A percentile compares a stretch with the other conserved stretches of the same genome.
These are phyloP conservation scores for Coemansia sp. DNA, from an alignment of 192 early-diverging fungal genomes.

Conservation along the genomic window DNA sequence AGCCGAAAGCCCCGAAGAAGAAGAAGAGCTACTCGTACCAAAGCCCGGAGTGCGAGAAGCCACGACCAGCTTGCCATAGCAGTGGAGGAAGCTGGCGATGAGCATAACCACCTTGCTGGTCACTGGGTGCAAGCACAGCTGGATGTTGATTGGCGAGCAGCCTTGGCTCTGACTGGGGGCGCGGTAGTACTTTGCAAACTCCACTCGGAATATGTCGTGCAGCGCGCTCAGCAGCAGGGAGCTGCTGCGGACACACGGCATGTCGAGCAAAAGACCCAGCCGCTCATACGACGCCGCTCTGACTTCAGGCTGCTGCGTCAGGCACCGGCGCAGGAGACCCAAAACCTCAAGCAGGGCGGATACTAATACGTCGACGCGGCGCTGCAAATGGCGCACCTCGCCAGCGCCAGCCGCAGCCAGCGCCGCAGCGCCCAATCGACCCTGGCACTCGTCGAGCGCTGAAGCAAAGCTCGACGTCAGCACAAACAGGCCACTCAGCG, in stretches of 20 bases:
- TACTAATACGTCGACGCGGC: slow-evolving; percentile 11
- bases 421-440: neutral
- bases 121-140: slow-evolving; percentile 29
- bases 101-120: slow-evolving; percentile 33
- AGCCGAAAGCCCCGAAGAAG: neutral
- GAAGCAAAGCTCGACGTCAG: slow-evolving; percentile 41
- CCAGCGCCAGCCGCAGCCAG: neutral
- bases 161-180: neutral
- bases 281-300: slow-evolving; percentile 59
- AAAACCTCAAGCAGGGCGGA: slow-evolving; percentile 34
- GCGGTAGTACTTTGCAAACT: slow-evolving; percentile 53
- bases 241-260: slow-evolving; percentile 14
- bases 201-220: slow-evolving; percentile 21
- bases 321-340: slow-evolving; percentile 65
- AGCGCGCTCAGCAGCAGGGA: slow-evolving; percentile 22
- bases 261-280: slow-evolving; percentile 51
- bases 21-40: neutral
- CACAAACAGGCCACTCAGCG: slow-evolving; percentile 62
- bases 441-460: slow-evolving; percentile 7
- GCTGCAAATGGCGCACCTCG: neutral
- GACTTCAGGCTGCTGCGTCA: slow-evolving; percentile 68
- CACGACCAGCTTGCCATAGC: slow-evolving; percentile 25
- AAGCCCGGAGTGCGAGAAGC: neutral
- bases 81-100: slow-evolving; percentile 28
- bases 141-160: slow-evolving; percentile 35